Conservation (phyloP, 495 filamentous ascomycete species). For the Penicillium cataractarum region DNA sequence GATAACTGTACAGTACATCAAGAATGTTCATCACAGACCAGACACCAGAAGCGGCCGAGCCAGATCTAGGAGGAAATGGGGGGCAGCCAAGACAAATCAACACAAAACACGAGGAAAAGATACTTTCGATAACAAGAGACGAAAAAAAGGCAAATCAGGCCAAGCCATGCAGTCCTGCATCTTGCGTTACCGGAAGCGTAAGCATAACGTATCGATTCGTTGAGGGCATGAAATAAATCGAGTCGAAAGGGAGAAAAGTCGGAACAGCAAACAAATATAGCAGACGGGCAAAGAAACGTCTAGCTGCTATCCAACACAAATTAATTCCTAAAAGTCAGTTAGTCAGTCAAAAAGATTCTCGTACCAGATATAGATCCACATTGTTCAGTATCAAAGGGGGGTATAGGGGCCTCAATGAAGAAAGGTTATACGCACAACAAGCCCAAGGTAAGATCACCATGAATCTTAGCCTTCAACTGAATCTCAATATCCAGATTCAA, state of each 20-base stretch:
- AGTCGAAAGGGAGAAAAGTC: background rate
- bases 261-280: background rate
- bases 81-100: constrained; percentile 10
- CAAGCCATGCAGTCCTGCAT: constrained; percentile 25
- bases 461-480: constrained; percentile 88
- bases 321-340: constrained; percentile 36
- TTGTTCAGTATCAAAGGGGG: no score
- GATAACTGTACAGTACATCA: constrained; percentile 30
- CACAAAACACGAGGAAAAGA: background rate
- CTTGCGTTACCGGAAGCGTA: constrained; percentile 23
- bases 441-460: constrained; percentile 84
- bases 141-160: constrained; percentile 11
- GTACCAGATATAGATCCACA: constrained; percentile 11
- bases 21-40: constrained; percentile 17
- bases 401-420: background rate
- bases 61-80: constrained; percentile 22
- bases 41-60: constrained; percentile 17
- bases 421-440: constrained; percentile 69
- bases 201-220: constrained; percentile 3
- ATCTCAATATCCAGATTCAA: constrained; percentile 89
- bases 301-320: constrained; percentile 23
- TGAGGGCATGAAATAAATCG: constrained; percentile 4
- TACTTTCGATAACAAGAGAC: background rate
- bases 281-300: constrained; percentile 16
- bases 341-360: constrained; percentile 28